Base-by-base conservation (phyloP, 164 flowering plant species). In the Akebia trifoliata region DNA sequence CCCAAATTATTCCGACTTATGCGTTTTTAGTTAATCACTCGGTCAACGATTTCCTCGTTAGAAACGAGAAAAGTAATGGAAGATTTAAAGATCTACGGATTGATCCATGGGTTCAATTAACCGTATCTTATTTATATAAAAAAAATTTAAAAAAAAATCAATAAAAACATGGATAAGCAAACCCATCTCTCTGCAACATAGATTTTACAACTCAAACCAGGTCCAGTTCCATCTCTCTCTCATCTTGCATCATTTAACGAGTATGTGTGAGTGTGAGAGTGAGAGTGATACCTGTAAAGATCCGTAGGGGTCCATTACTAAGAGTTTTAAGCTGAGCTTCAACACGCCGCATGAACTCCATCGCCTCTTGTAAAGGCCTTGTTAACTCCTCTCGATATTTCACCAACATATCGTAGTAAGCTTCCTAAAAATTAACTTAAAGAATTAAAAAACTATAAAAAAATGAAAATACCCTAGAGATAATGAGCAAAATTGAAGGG, bases 321-420 rank as follows among this genome's bases (percentile, higher is more conserved):
- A 88, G 69, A 64, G 80, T 66, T 45, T 76, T 88, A 4, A 92
- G 90, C 70, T 92, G 96, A 20, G 91, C 54, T 66, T 92, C 98
- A 25, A 92, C 78, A 54, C 91, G 69, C 34, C 81, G 74, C 89
- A 89, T 84, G 88, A 92, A 92, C 50, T 89, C 96, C 87, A 83
- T 87, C 11, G 98, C 98, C 62, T 92, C 98, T 66, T 92, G 98
- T 43, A 92, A 65, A 0, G 98, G 98, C 71, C 96, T 77, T 8
- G 85, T 76, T 9, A 93, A 69, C 64, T 89, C 98, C 65, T 93
- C 95, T 18, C 90, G 74, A 56, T 89, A 93, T 65, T 93, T 93
- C 72, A 85, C 87, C 57, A 93, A 65, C 95, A 89, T 87, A 52
- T 89, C 87, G 32, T 78, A 87, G 50, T 93, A 93, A 0, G 97